Base-by-base conservation (phyloP, 2,329 filamentous ascomycete species). In the Botryotinia calthae region DNA sequence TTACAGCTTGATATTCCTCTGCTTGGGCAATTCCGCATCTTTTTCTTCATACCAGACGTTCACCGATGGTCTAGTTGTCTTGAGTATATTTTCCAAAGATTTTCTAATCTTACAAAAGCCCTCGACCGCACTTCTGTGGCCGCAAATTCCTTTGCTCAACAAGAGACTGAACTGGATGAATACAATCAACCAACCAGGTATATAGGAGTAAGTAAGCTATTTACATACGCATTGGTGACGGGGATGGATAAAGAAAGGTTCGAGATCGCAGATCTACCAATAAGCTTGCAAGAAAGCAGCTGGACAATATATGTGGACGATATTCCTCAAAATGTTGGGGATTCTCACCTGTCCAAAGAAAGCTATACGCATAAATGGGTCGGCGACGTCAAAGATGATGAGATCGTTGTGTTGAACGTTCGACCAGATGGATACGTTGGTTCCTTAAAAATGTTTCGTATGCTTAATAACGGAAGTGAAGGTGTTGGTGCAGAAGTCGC, bases 1-100 rank as follows among this genome's bases (percentile, higher is more conserved):
- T 84, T 94, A 42, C 91, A 95, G 79, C 87, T 93, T 9, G 92
- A 94, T 78, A 92, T 94, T 62, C 92, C 92, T 1, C 87, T 93
- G 81, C 84, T 94, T 9, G 90, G 92, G 40, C 92, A 95, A 79
- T 95, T 94, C 83, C 87, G 91, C 66, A 87, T 94, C 63, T 94
- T 92, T 80, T 86, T 94, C 74, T 87, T 95, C 74, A 87, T 89
- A 74, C 88, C 87, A 78, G 86, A 93, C 77, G 84, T 93, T 2
- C 84, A 85, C 71, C 81, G 85, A 46, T 85, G 86, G 5, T 83
- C 83, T 71, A 82, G 83, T 1, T 93, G 93, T 81, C 83, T 94
- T 37, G 83, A 87, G 10, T 84, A 84, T 0, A 85, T 93, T 58
- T 91, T 87, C 76, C 82, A 84, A 40, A 82, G 86, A 16, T 84